phyloP scores from a whole-genome alignment of 192 early-diverging fungal genomes.

The Allomyces javanicus region DNA sequence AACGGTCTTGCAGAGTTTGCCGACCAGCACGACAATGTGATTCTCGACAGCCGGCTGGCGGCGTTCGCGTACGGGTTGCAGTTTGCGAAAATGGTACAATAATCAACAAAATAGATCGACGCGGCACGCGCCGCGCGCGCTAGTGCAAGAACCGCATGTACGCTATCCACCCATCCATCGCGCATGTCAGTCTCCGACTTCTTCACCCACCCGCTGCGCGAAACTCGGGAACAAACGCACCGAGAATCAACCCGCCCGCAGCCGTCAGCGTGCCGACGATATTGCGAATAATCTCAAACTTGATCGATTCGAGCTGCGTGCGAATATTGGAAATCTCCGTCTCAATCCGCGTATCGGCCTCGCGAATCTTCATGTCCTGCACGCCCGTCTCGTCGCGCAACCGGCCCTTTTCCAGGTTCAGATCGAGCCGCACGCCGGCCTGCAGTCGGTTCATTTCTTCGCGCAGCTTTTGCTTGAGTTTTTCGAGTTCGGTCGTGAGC shows the following conservation, averaged over 20 bases:
- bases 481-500: slow-evolving; percentile 59
- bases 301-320: slow-evolving; percentile 76
- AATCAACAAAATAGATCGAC: too few species aligned
- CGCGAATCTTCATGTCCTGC: slow-evolving; percentile 66
- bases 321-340: slow-evolving; percentile 60
- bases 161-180: slow-evolving; percentile 6
- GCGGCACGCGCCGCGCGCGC: not conserved
- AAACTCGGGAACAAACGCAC: not conserved
- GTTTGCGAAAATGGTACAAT: not conserved
- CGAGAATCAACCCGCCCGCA: slow-evolving; percentile 53
- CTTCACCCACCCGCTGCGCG: too few species aligned
- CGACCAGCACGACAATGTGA: not conserved
- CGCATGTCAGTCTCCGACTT: too few species aligned
- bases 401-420: slow-evolving; percentile 72
- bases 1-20: not conserved
- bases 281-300: slow-evolving; percentile 59
- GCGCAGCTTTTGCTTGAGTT: slow-evolving; percentile 54
- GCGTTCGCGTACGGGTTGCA: not conserved
- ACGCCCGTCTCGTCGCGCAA: slow-evolving; percentile 66
- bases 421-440: slow-evolving; percentile 62
- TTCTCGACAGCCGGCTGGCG: not conserved
- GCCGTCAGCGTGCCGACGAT: slow-evolving; percentile 71
- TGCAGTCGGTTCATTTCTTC: slow-evolving; percentile 73
- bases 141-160: slow-evolving; percentile 40
- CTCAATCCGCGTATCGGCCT: slow-evolving; percentile 74